Conservation (phyloP, 305 asterid species). For the Fraxinus baroniana region DNA sequence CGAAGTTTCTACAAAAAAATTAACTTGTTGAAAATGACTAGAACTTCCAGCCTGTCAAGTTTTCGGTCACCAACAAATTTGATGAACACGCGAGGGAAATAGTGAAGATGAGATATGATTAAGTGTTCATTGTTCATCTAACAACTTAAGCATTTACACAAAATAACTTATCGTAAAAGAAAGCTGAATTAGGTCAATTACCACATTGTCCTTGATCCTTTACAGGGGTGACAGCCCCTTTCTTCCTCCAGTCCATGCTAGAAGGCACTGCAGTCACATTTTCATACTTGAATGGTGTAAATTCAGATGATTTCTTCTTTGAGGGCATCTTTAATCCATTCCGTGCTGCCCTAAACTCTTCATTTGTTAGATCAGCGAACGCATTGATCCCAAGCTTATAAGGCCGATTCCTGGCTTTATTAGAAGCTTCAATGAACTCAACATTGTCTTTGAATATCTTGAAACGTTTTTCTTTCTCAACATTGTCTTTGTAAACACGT, state of each 20-base stretch:
- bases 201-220: constrained; percentile 47
- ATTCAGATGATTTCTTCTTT: neutral
- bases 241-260: constrained; percentile 49
- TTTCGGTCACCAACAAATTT: neutral
- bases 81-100: neutral
- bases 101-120: neutral
- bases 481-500: constrained; percentile 27
- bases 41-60: neutral
- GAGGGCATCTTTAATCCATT: constrained; percentile 36
- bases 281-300: constrained; percentile 39
- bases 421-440: constrained; percentile 36
- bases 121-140: neutral
- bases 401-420: constrained; percentile 26
- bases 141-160: neutral
- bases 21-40: neutral
- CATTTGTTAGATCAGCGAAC: constrained; percentile 49
- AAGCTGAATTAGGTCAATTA: neutral
- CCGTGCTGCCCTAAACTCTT: constrained; percentile 42
- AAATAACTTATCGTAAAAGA: neutral
- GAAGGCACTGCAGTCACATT: constrained; percentile 40
- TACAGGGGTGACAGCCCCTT: constrained; percentile 54
- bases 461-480: constrained; percentile 44
- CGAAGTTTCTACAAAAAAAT: neutral
- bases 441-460: constrained; percentile 39
- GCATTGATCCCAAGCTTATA: constrained; percentile 48